Evolutionary conservation across 345 rosid genomes (phyloP).

Genomic region (Euphorbia peplus): DNA sequence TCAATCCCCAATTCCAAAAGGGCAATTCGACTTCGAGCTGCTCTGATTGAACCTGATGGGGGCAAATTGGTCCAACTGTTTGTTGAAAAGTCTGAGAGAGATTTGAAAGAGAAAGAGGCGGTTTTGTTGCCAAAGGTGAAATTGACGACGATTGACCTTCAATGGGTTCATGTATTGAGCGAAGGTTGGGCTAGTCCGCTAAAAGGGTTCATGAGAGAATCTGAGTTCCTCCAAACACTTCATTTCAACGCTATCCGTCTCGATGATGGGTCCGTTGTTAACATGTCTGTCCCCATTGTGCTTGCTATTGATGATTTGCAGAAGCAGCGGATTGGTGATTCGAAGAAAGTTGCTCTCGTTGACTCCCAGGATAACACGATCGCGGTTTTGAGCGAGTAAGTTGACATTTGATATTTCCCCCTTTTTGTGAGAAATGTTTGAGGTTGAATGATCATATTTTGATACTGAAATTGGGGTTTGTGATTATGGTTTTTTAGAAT

Average conservation of each 20-base stretch:
- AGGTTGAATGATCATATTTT: no score
- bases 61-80: conserved; percentile 73
- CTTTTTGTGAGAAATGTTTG: no score
- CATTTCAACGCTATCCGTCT: conserved; percentile 95
- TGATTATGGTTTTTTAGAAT: no score
- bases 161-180: conserved; percentile 97
- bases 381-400: conserved; percentile 88
- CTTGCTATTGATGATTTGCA: conserved; percentile 73
- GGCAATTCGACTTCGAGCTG: conserved; percentile 34
- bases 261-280: conserved; percentile 82
- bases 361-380: conserved; percentile 55
- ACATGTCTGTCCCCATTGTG: conserved; percentile 97
- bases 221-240: conserved; percentile 99
- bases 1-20: conserved; percentile 28
- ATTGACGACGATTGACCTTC: conserved; percentile 63
- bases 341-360: conserved; percentile 67
- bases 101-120: conserved; percentile 61
- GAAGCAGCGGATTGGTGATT: conserved; percentile 66
- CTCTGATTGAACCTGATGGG: conserved; percentile 83
- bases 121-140: conserved; percentile 53
- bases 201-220: conserved; percentile 92
- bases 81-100: conserved; percentile 51
- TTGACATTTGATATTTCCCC: background rate
- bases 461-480: no score
- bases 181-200: conserved; percentile 99